A percentile compares a stretch with the other conserved stretches of the same genome.
Conservation (phyloP, 2,329 filamentous ascomycete species). For the Diaporthe amygdali region DNA sequence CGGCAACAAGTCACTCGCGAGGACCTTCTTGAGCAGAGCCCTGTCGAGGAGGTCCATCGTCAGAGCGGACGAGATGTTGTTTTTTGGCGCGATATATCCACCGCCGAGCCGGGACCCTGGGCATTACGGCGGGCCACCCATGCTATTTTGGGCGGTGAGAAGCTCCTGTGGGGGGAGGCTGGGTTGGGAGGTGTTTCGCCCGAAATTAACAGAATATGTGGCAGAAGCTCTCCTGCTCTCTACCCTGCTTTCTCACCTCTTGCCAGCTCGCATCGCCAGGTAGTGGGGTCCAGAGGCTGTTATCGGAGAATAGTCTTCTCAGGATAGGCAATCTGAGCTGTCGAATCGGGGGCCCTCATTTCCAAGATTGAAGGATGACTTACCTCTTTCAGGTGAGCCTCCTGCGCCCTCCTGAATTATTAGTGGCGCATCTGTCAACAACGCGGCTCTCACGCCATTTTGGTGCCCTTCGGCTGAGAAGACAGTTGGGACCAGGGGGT, state of each 20-base stretch:
- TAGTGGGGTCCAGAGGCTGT: neutral
- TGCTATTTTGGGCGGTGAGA: constrained; percentile 15
- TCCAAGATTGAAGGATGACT: constrained; percentile 16
- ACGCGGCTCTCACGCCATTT: constrained; percentile 15
- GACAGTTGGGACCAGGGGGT: neutral
- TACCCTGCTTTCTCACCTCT: neutral
- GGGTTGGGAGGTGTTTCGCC: constrained; percentile 10
- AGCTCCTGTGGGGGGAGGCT: constrained; percentile 9
- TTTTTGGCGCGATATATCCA: constrained; percentile 2
- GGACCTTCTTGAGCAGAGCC: neutral
- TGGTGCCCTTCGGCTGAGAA: constrained; percentile 14
- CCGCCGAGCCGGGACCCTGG: constrained; percentile 13
- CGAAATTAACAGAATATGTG: neutral
- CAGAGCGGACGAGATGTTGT: constrained; percentile 12
- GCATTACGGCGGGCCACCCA: neutral
- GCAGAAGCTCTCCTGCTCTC: neutral
- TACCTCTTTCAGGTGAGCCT: constrained; percentile 15
- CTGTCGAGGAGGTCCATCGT: neutral
- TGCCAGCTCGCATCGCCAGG: neutral
- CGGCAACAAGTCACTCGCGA: neutral
- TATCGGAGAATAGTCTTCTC: neutral
- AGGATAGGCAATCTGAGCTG: neutral
- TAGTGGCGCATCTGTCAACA: constrained; percentile 13
- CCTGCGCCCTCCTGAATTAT: neutral
- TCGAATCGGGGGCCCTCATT: constrained; percentile 8